Evolutionary conservation across 1,284 basidiomycete species (phyloP), one percentile per base, ranked within the genome.

Genomic region (Ustilago shanxiensis): DNA sequence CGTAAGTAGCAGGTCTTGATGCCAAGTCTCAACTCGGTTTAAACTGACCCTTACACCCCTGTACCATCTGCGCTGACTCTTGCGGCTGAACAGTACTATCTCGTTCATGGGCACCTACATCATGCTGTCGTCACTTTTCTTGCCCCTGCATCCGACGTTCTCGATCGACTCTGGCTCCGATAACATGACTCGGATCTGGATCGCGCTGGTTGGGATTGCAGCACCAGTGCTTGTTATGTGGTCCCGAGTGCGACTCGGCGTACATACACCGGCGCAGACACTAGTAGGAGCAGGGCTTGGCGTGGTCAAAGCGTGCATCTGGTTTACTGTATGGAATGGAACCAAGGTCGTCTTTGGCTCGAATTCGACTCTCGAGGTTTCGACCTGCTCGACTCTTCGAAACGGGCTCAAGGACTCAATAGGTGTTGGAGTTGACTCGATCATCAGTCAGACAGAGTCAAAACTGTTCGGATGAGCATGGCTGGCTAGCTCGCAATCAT

Each of bases 61-160:
- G 7, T 20, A 20, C n/a, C 20, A 20, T 44, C 41, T 44, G 8
- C 41, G 6, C 9, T 14, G 18, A n/a, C n/a, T 10, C 20, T 11
- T 44, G 41, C 41, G 18, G 18, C 11, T 7, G 41, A 20, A 54
- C 66, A 77, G 74, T 10, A 68, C 77, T n/a, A 72, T 79, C 35
- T 66, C 77, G 10, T 79, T 79, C 60, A 79, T 79, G 77, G 77
- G 77, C 18, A 67, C 65, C 22, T 79, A 79, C 58, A 66, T 79
- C 20, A 18, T 74, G 7, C 59, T 79, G 1, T 66, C 62, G 7
- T 71, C 72, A 9, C 49, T 79, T 8, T 28, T 72, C 9, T 49
- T 79, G 16, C 77, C 77, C 14, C 61, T 79, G 18, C 77, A 72
- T 22, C 72, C 68, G 29, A 62, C 73, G 3, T 47, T 77, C 20